phyloP scores from a whole-genome alignment of 352 stramenopile genomes.

The Phytophthora capsici region DNA sequence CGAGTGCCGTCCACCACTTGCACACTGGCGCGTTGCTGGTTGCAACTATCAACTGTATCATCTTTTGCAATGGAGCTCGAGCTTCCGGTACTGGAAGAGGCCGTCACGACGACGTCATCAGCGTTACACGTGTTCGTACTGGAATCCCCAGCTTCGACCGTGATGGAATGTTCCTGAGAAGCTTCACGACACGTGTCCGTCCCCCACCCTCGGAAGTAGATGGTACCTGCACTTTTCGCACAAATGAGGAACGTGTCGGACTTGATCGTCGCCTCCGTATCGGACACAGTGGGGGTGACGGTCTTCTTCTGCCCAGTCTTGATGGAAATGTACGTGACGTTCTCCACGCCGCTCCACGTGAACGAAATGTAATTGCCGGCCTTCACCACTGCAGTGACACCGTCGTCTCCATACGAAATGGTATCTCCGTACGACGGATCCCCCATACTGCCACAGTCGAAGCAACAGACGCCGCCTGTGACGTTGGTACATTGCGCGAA shows the following conservation, averaged over 20 bases:
- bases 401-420: slow-evolving; percentile 48
- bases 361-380: slow-evolving; percentile 63
- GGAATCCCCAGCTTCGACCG: slow-evolving; percentile 48
- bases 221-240: slow-evolving; percentile 51
- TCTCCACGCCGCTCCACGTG: slow-evolving; percentile 47
- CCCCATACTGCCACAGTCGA: slow-evolving; percentile 62
- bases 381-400: slow-evolving; percentile 57
- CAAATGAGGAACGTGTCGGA: slow-evolving; percentile 69
- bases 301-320: slow-evolving; percentile 74
- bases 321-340: slow-evolving; percentile 74
- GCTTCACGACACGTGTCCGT: slow-evolving; percentile 54
- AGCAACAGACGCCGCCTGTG: slow-evolving; percentile 70
- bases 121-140: slow-evolving; percentile 30
- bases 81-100: not conserved
- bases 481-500: slow-evolving; percentile 58
- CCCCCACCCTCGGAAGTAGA: slow-evolving; percentile 71
- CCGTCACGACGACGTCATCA: slow-evolving; percentile 11
- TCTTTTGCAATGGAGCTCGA: slow-evolving; percentile 26
- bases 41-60: slow-evolving; percentile 50
- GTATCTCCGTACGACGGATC: slow-evolving; percentile 41
- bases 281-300: slow-evolving; percentile 49
- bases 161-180: slow-evolving; percentile 54
- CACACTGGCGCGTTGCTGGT: slow-evolving; percentile 55
- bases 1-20: slow-evolving; percentile 44
- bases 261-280: slow-evolving; percentile 42